A percentile compares a stretch with the other conserved stretches of the same genome.
These are phyloP conservation scores for Arthrinium puccinioides DNA, from an alignment of 2,329 filamentous ascomycete species.

Conservation along the genomic window DNA sequence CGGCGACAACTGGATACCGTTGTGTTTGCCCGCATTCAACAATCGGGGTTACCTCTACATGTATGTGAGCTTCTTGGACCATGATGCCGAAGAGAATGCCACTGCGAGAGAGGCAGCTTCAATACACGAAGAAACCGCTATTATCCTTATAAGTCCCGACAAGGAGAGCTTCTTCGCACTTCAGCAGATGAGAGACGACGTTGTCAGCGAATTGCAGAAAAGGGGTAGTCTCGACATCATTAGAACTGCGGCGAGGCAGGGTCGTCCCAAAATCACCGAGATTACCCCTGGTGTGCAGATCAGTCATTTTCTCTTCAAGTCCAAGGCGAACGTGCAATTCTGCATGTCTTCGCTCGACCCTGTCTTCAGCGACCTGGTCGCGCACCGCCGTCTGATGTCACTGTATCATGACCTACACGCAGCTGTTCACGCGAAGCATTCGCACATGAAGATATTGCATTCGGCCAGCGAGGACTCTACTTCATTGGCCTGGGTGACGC, in stretches of 20 bases:
- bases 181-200: constrained; percentile 61
- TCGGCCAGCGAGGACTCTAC: constrained; percentile 67
- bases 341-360: constrained; percentile 78
- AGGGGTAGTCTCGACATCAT: constrained; percentile 72
- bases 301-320: constrained; percentile 94
- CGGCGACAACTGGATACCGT: constrained; percentile 94
- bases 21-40: constrained; percentile 95
- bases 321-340: constrained; percentile 89
- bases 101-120: constrained; percentile 46
- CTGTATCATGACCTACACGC: constrained; percentile 82
- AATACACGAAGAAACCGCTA: constrained; percentile 73
- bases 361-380: constrained; percentile 51
- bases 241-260: constrained; percentile 59
- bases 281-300: constrained; percentile 75
- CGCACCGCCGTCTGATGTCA: constrained; percentile 67
- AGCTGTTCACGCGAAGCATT: constrained; percentile 74
- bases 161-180: constrained; percentile 92
- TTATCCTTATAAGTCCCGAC: constrained; percentile 85
- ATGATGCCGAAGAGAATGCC: constrained; percentile 37
- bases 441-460: constrained; percentile 82
- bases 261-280: constrained; percentile 64
- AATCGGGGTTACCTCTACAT: constrained; percentile 96
- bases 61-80: constrained; percentile 93
- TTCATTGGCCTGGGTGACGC: constrained; percentile 84
- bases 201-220: constrained; percentile 62